Base-by-base conservation (phyloP, 2,329 filamentous ascomycete genomes). In the Fusarium torulosum region DNA sequence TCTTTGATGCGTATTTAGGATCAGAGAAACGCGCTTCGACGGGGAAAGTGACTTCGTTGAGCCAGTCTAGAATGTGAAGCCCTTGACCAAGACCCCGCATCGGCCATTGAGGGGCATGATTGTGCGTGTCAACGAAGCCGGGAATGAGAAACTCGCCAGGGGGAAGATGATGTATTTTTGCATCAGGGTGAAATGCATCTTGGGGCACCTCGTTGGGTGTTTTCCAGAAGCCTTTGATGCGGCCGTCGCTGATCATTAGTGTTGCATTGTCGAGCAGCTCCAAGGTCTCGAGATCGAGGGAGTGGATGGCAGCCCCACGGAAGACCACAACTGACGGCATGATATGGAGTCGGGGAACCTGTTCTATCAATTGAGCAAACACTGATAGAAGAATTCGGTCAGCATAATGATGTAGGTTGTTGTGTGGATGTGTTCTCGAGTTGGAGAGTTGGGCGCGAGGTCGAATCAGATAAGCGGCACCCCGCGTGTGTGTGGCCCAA, bases 41-140 rank as follows among this genome's bases (percentile, higher is more conserved):
- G 2, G 64, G 87, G 67, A 90, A 91, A 0, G 89, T 91, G 25
- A 89, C 80, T n/a, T 84, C 75, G 33, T 86, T 81, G 2, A 91
- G 80, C 89, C 89, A 91, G 71, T 90, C 85, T 9, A 89, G 78
- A 61, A 87, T 84, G 62, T 86, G 81, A 75, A 84, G 78, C 42
- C 84, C 79, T 69, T 85, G 82, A 7, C 82, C 82, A 6, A 85
- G 76, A 27, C 84, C 82, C 23, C 82, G 78, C 75, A 82, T 80
- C 15, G 81, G 76, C 80, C 81, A 85, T 67, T 86, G 83, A 38
- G 89, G 88, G 0, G 89, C 89, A 71, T 91, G 89, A 62, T 89
- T 90, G 75, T 91, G 89, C 2, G 88, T 90, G 76, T 91, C 89
- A 38, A 91, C 79, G 64, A 89, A 85, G 23, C 86, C 86, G 0